Percentiles rank a stretch among this genome's conserved stretches.
Evolutionary conservation across 345 rosid species (phyloP).

Genomic region (Dimocarpus longan): DNA sequence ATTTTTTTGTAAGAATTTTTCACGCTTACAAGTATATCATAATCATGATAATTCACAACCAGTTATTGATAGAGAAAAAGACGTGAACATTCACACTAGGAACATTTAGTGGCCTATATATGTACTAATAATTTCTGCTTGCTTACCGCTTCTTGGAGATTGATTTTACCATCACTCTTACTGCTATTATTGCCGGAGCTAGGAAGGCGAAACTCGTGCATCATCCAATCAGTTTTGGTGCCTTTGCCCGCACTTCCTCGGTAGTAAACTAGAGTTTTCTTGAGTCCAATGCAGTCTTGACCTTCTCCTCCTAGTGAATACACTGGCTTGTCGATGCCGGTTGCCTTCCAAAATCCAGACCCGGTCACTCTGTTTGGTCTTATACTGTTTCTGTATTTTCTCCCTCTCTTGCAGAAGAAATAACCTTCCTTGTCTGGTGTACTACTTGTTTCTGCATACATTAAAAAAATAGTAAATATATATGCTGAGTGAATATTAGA

Average conservation of each 20-base stretch:
- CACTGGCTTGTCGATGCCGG: slow-evolving; percentile 88
- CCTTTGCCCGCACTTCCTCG: slow-evolving; percentile 94
- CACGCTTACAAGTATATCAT: no score
- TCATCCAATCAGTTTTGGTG: slow-evolving; percentile 98
- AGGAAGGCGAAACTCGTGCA: slow-evolving; percentile 98
- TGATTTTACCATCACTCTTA: slow-evolving; percentile 29
- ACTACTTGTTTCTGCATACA: slow-evolving; percentile 40
- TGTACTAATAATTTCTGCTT: slow-evolving; percentile 18
- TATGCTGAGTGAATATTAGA: no score
- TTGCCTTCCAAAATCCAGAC: slow-evolving; percentile 98
- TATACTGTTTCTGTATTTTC: slow-evolving; percentile 87
- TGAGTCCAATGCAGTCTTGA: slow-evolving; percentile 68
- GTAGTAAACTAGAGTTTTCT: slow-evolving; percentile 90
- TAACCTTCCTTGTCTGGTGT: slow-evolving; percentile 68
- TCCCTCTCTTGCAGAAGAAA: slow-evolving; percentile 87
- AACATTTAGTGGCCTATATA: no score
- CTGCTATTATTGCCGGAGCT: slow-evolving; percentile 23
- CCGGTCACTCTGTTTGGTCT: slow-evolving; percentile 95
- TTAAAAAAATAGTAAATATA: no score
- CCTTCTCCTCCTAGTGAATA: slow-evolving; percentile 40
- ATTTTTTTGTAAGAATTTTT: no score
- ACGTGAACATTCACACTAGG: neutral
- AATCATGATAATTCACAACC: no score
- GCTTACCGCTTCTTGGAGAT: slow-evolving; percentile 69
- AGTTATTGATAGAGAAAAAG: no score